These are phyloP conservation scores for Pigoraptor vietnamica DNA, from an alignment of 78 protist genomes.

Conservation along the genomic window DNA sequence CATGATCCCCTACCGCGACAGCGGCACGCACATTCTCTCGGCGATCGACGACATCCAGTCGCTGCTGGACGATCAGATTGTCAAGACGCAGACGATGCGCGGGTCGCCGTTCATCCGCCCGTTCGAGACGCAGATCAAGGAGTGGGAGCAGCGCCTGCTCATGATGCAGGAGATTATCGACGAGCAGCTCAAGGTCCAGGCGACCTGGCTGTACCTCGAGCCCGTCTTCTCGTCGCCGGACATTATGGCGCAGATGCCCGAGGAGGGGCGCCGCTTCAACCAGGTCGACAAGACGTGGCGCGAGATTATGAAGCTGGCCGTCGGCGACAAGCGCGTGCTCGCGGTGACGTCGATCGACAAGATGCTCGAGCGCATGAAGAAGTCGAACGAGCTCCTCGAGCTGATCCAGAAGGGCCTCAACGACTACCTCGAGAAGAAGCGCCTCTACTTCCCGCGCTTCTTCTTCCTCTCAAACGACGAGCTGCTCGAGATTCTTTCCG, in stretches of 20 bases:
- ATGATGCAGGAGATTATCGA: conserved; percentile 43
- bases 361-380: conserved; percentile 26
- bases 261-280: conserved; percentile 43
- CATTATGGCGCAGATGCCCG: conserved; percentile 66
- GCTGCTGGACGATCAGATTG: conserved; percentile 74
- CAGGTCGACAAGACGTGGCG: conserved; percentile 62
- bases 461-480: conserved; percentile 74
- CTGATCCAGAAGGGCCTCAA: conserved; percentile 42
- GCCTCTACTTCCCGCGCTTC: conserved; percentile 70
- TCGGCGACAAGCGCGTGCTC: conserved; percentile 34
- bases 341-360: conserved; percentile 8
- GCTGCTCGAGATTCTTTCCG: conserved; percentile 62
- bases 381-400: conserved; percentile 47
- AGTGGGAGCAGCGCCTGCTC: conserved; percentile 49
- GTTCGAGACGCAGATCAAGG: conserved; percentile 16
- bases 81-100: conserved; percentile 66
- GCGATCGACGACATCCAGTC: conserved; percentile 56
- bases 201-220: conserved; percentile 66
- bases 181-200: conserved; percentile 68
- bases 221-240: conserved; percentile 68
- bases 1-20: conserved; percentile 39
- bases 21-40: conserved; percentile 44
- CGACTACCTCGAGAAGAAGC: conserved; percentile 67
- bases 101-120: conserved; percentile 50
- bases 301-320: conserved; percentile 29